Conservation (phyloP, 2,329 filamentous ascomycete species). For the Hypoxylon sp. region DNA sequence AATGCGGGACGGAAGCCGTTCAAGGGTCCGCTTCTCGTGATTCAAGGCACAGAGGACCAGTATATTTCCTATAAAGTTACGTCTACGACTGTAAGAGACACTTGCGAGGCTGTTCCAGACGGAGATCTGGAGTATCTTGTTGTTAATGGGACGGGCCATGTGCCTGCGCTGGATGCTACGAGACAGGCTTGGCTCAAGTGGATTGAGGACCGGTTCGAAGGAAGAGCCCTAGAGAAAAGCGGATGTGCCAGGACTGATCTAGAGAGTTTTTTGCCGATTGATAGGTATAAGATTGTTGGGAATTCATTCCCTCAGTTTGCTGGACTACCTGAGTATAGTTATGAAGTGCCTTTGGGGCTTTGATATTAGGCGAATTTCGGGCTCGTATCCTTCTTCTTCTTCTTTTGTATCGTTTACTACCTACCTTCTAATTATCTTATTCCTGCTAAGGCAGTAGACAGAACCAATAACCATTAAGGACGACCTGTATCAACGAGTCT, state of each 20-base stretch:
- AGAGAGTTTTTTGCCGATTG: conserved; percentile 39
- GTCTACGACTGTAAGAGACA: conserved; percentile 34
- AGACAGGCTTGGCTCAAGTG: conserved; percentile 46
- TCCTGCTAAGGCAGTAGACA: too few species aligned
- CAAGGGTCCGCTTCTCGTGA: conserved; percentile 56
- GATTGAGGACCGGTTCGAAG: conserved; percentile 47
- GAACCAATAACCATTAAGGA: too few species aligned
- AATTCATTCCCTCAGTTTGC: conserved; percentile 46
- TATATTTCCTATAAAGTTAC: conserved; percentile 39
- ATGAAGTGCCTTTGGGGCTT: conserved; percentile 38
- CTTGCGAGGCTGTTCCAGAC: conserved; percentile 11
- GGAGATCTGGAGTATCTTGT: conserved; percentile 44
- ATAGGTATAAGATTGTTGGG: conserved; percentile 34
- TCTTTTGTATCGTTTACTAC: too few species aligned
- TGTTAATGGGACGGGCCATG: conserved; percentile 44
- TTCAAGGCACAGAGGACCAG: conserved; percentile 54
- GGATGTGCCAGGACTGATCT: conserved; percentile 37
- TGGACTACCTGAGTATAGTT: conserved; percentile 41
- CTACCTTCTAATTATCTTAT: too few species aligned
- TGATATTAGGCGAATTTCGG: conserved; percentile 11
- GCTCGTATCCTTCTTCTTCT: too few species aligned
- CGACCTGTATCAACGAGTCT: too few species aligned
- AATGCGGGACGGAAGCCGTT: conserved; percentile 54
- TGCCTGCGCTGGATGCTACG: conserved; percentile 45
- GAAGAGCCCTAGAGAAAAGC: conserved; percentile 18